Evolutionary conservation across 2,329 filamentous ascomycete genomes (phyloP), one percentile per base, ranked within the genome.

Genomic region (Calonectria multiphialidica): DNA sequence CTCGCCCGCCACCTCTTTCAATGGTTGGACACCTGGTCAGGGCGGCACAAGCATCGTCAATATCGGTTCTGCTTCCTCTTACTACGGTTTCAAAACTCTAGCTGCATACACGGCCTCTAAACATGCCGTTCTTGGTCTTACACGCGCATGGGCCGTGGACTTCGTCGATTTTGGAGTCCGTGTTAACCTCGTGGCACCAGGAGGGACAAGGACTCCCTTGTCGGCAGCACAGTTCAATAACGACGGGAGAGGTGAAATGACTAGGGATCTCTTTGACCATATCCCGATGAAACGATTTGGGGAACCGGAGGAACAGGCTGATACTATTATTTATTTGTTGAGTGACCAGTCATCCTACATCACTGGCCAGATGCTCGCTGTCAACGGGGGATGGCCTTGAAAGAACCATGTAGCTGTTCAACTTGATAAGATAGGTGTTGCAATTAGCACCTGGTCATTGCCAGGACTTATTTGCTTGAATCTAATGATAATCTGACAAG

Each of bases 331-430:
- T 13, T 66, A 25, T 37, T 35, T 66, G 12, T 33, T 55, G 37
- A 44, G 35, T 30, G 64, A 66, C n/a, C 13, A 42, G 10, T 23
- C 64, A 9, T 66, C 64, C 2, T 57, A 55, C 3, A 66, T 66
- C 10, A 57, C 64, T 12, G 49, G 49, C 2, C 64, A 66, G 30
- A 44, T 45, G 12, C 13, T 66, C 12, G 28, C 44, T 9, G 64
- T 66, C 15, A 66, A 66, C n/a, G 49, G 64, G 5, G 49, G 64
- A 18, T 62, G 57, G 57, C 57, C 57, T n/a, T n/a, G n/a, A n/a
- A n/a, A n/a, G n/a, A n/a, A n/a, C n/a, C n/a, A n/a, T n/a, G n/a
- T n/a, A n/a, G n/a, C n/a, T n/a, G n/a, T n/a, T n/a, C n/a, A n/a
- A n/a, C n/a, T n/a, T n/a, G n/a, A n/a, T n/a, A n/a, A n/a, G n/a